Base-by-base conservation (phyloP, 2,329 filamentous ascomycete genomes). In the Magnaporthales sp. region DNA sequence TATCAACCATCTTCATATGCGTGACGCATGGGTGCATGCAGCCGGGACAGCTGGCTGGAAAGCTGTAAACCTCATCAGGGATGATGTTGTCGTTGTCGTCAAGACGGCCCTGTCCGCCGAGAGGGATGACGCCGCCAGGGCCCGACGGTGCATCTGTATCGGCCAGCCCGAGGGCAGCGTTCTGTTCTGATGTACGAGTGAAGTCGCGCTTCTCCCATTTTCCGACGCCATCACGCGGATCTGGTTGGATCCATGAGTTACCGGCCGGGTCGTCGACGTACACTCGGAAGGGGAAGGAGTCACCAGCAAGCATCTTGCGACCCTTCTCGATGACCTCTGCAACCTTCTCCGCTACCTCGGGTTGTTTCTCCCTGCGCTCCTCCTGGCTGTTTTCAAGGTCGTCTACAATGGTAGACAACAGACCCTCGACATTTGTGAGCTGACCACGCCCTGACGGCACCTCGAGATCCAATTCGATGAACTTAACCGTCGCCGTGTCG, bases 1-100 rank as follows among this genome's bases (percentile, higher is more conserved):
- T 97, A 73, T 96, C 92, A 67, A 98, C 92, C 89, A 97, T 96
- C 82, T 97, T 97, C 92, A 97, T 97, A 78, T 97, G 93, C 10
- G 96, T 96, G 4, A 88, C 88, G 79, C 93, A 97, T 4, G 87
- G 81, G 77, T 91, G 91, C 74, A 89, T 89, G 82, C 95, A 99
- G 69, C 92, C 94, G 0, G 95, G 95, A 77, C 95, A 99, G 67
- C 88, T 91, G 7, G 93, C 90, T 2, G 94, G 94, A 80, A 99
- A 95, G 68, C 88, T 89, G 81, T 98, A 98, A 30, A 97, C 91
- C 77, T 97, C 90, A 76, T 96, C 91, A 70, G 96, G 92, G 63
- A 95, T 84, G 72, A 98, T 95, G n/a, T 96, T 90, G 31, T 91
- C 89, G 60, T 90, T 86, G 4, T 76, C 75, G 29, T 75, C 77